A percentile compares a stretch with the other conserved stretches of the same genome.
Conservation (phyloP, 2,329 filamentous ascomycete genomes). For the Cercospora sojina region DNA sequence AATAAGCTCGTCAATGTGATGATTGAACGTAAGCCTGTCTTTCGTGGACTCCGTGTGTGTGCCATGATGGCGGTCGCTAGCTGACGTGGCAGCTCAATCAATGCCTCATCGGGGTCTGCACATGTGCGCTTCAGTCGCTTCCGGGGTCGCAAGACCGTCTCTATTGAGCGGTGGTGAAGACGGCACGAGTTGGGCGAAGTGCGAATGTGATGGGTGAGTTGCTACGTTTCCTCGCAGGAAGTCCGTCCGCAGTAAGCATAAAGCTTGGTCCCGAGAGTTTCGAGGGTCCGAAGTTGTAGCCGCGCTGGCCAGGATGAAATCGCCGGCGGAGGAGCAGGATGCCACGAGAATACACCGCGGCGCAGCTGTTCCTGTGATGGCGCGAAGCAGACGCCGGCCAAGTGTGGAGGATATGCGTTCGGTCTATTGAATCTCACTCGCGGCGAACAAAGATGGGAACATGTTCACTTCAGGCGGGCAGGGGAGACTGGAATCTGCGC, state of each 20-base stretch:
- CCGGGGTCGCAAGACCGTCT: neutral
- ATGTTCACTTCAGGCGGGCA: neutral
- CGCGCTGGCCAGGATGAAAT: neutral
- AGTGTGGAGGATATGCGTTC: neutral
- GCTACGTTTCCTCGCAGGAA: conserved; percentile 12
- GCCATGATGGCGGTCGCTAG: conserved; percentile 21
- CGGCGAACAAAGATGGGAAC: conserved; percentile 18
- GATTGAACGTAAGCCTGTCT: conserved; percentile 19
- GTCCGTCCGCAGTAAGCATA: neutral
- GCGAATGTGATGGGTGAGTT: neutral
- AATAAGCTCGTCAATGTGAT: conserved; percentile 19
- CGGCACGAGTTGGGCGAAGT: neutral
- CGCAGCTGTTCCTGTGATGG: neutral
- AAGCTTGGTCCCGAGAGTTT: conserved; percentile 4
- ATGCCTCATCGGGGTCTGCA: conserved; percentile 14
- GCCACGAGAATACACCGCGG: neutral
- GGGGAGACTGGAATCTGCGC: conserved; percentile 5
- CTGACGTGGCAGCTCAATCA: conserved; percentile 25
- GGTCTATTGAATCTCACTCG: conserved; percentile 20
- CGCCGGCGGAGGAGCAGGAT: conserved; percentile 5
- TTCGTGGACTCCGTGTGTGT: conserved; percentile 13
- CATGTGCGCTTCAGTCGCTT: neutral
- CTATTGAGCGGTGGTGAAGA: neutral
- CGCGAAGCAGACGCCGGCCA: neutral
- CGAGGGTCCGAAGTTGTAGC: conserved; percentile 10